Evolutionary conservation across 2,329 filamentous ascomycete genomes (phyloP).

Genomic region (Ceratocystis huliohia): DNA sequence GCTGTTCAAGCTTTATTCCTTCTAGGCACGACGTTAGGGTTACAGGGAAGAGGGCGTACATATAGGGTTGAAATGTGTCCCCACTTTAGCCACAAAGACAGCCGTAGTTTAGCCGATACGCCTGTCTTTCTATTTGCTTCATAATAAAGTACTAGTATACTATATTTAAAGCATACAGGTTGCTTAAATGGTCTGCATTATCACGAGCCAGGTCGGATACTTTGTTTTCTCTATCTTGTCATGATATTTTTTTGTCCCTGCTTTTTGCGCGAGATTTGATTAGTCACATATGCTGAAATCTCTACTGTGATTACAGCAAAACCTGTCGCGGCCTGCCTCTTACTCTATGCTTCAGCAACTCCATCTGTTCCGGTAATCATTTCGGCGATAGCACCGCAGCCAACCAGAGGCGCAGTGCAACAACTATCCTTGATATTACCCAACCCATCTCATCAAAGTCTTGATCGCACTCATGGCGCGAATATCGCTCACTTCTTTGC

Average conservation of each 20-base stretch:
- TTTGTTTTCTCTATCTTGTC: background rate
- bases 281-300: background rate
- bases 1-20: background rate
- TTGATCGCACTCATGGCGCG: conserved; percentile 7
- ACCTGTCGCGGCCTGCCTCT: background rate
- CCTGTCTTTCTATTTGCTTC: background rate
- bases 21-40: background rate
- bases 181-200: background rate
- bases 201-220: background rate
- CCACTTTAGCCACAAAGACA: too few species aligned
- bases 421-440: background rate
- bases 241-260: background rate
- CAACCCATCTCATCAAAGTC: background rate
- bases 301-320: background rate
- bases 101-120: background rate
- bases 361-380: background rate
- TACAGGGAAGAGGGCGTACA: background rate
- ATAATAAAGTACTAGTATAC: too few species aligned
- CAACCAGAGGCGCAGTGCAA: background rate
- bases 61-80: background rate
- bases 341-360: background rate
- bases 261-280: background rate
- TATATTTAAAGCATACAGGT: conserved; percentile 5
- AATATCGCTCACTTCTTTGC: conserved; percentile 6
- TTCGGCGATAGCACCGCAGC: background rate